Percentiles rank a stretch among this genome's conserved stretches.
Evolutionary conservation across 148 eudicot species (phyloP).

Genomic region (Nepenthes mirabilis): DNA sequence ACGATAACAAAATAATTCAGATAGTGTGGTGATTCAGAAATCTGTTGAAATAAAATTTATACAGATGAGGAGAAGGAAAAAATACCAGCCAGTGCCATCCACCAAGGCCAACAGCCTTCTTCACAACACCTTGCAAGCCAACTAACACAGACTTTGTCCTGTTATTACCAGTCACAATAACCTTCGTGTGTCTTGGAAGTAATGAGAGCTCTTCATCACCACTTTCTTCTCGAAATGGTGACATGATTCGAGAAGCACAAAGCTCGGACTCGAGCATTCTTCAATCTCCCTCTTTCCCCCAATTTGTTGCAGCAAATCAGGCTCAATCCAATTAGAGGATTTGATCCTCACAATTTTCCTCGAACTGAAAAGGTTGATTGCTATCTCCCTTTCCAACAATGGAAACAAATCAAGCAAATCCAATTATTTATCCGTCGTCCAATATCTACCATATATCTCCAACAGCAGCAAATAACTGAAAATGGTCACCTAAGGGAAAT

Average conservation of each 20-base stretch:
- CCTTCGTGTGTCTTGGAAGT: slow-evolving; percentile 92
- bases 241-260: slow-evolving; percentile 49
- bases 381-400: no score
- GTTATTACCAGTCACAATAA: slow-evolving; percentile 89
- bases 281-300: not conserved
- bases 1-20: no score
- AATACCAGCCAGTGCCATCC: slow-evolving; percentile 99
- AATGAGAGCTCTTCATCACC: slow-evolving; percentile 90
- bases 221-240: slow-evolving; percentile 74
- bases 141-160: slow-evolving; percentile 94
- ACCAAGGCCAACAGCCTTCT: slow-evolving; percentile 99
- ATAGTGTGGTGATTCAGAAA: not conserved
- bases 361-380: not conserved
- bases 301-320: not conserved
- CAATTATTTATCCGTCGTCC: no score
- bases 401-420: no score
- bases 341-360: not conserved
- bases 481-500: not conserved
- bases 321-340: not conserved
- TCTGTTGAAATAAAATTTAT: slow-evolving; percentile 4
- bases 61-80: not conserved
- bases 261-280: slow-evolving; percentile 58
- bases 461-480: not conserved
- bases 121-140: slow-evolving; percentile 93
- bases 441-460: not conserved